Conservation (phyloP, 2,329 filamentous ascomycete genomes). For the Epicoccum sorghinum region DNA sequence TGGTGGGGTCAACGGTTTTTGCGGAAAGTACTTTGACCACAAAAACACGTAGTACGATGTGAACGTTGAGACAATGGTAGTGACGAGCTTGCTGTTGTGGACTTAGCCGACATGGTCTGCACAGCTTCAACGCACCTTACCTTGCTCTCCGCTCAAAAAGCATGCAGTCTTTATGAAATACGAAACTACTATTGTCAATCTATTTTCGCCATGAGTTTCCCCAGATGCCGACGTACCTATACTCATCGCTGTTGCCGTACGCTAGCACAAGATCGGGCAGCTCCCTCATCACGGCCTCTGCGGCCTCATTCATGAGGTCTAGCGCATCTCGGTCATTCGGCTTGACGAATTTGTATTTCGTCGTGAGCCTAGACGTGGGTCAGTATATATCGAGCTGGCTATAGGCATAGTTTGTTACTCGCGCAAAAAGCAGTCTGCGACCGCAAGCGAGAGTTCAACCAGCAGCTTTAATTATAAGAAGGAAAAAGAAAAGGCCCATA, state of each 20-base stretch:
- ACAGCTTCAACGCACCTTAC: conserved; percentile 49
- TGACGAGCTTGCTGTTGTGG: conserved; percentile 77
- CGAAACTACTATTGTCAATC: conserved; percentile 67
- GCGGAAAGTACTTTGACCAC: conserved; percentile 79
- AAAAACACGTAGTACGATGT: conserved; percentile 86
- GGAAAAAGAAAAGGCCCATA: conserved; percentile 44
- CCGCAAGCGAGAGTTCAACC: no score
- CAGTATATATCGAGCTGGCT: neutral
- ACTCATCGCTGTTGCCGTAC: conserved; percentile 96
- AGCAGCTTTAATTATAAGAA: no score
- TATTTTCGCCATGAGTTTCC: neutral
- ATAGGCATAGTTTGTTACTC: no score
- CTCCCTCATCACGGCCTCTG: conserved; percentile 81
- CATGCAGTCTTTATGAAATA: conserved; percentile 80
- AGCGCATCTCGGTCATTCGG: conserved; percentile 89
- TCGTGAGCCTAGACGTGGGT: conserved; percentile 67
- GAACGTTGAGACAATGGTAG: conserved; percentile 90
- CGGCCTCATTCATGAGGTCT: conserved; percentile 92
- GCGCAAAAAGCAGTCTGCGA: no score
- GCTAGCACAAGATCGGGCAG: conserved; percentile 84
- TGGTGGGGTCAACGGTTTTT: conserved; percentile 71
- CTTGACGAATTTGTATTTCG: conserved; percentile 84
- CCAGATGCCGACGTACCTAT: conserved; percentile 63
- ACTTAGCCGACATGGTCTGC: neutral
- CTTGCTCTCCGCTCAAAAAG: conserved; percentile 86